phyloP scores from a whole-genome alignment of 2,329 filamentous ascomycete genomes.

The Gaeumannomyces tritici region DNA sequence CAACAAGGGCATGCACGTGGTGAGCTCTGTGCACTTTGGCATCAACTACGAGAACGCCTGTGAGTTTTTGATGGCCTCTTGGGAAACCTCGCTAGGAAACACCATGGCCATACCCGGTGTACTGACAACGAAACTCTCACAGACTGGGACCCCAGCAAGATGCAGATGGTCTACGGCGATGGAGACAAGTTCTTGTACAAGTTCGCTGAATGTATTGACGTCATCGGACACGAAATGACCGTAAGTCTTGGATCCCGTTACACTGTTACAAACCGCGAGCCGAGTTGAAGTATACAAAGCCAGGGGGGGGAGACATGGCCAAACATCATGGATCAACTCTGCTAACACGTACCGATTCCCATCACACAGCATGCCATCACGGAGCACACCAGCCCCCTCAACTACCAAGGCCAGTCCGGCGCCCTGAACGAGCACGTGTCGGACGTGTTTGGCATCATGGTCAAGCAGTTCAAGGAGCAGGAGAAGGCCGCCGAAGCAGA shows the following conservation, averaged over 20 bases:
- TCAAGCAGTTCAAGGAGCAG: constrained; percentile 41
- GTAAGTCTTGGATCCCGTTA: constrained; percentile 8
- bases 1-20: constrained; percentile 36
- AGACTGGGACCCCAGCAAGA: constrained; percentile 38
- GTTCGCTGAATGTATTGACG: constrained; percentile 42
- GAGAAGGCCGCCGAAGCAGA: constrained; percentile 35
- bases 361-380: constrained; percentile 36
- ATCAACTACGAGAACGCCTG: constrained; percentile 41
- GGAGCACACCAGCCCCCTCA: constrained; percentile 37
- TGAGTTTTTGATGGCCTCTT: constrained; percentile 14
- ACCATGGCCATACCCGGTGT: neutral
- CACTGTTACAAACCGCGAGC: neutral
- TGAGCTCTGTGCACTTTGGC: constrained; percentile 44
- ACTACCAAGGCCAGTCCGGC: constrained; percentile 41
- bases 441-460: constrained; percentile 47
- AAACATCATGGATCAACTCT: neutral
- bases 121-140: neutral
- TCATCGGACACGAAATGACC: constrained; percentile 48
- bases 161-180: constrained; percentile 48
- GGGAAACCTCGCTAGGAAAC: neutral
- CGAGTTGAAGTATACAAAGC: neutral
- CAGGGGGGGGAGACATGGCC: neutral
- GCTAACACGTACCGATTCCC: neutral
- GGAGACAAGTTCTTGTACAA: constrained; percentile 40
- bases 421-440: constrained; percentile 48